Evolutionary conservation across 179 eudicot genomes (phyloP).

Genomic region (Dionaea muscipula): DNA sequence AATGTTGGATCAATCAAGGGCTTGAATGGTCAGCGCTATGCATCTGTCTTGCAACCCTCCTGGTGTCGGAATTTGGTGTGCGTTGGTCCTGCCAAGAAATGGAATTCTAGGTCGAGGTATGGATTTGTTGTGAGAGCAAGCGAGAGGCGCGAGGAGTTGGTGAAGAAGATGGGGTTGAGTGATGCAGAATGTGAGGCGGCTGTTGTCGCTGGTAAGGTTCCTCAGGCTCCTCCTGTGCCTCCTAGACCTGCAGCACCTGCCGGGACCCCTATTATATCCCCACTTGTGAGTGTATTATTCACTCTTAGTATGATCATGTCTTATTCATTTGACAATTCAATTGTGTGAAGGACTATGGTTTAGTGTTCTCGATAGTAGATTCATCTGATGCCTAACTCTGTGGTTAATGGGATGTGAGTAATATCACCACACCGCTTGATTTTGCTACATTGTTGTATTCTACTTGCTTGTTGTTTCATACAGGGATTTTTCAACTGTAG

Average conservation of each 20-base stretch:
- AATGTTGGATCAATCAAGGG: conserved; percentile 27
- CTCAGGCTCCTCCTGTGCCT: conserved; percentile 67
- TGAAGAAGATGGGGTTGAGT: conserved; percentile 29
- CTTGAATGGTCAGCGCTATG: conserved; percentile 15
- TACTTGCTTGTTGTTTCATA: no score
- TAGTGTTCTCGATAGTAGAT: no score
- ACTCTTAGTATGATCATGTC: not conserved
- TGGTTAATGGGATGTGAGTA: no score
- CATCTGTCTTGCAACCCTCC: conserved; percentile 13
- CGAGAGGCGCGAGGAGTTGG: conserved; percentile 21
- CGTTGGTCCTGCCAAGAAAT: conserved; percentile 10
- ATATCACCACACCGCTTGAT: no score
- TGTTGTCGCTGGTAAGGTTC: conserved; percentile 71
- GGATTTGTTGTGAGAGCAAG: conserved; percentile 33
- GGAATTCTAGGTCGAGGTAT: conserved; percentile 5
- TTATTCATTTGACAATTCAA: no score
- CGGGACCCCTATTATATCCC: conserved; percentile 52
- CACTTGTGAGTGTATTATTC: conserved; percentile 31
- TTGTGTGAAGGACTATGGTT: no score
- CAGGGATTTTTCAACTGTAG: no score
- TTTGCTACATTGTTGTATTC: no score
- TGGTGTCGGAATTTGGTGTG: conserved; percentile 6
- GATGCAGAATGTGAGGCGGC: conserved; percentile 87
- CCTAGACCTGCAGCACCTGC: conserved; percentile 46
- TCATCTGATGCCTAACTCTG: no score